Base-by-base conservation (phyloP, 2,329 filamentous ascomycete genomes). In the Fusarium proliferatum region DNA sequence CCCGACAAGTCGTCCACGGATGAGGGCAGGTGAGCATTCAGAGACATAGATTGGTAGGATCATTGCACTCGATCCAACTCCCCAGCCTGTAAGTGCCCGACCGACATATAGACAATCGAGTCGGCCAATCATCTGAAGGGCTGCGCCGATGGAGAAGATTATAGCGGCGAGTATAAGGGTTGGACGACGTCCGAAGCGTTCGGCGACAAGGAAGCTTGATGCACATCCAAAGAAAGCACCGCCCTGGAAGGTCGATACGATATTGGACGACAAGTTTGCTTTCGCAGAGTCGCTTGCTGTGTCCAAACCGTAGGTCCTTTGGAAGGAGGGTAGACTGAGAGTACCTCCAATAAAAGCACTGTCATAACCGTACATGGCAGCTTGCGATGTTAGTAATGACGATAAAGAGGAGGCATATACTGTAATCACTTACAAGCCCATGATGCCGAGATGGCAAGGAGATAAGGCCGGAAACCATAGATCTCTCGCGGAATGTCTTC, bases 341-440 rank as follows among this genome's bases (percentile, higher is more conserved):
- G 30, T 26, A 10, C n/a, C 48, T 9, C 30, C 48, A 4, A 36
- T 52, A 6, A 52, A 52, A 2, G 48, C 30, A 16, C 48, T 51
- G 30, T 36, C 48, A 9, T 52, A 36, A 1, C 48, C 48, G 3
- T 52, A 51, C n/a, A 52, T 52, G 0, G 48, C 30, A 19, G 48
- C 48, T 51, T 17, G 2, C 5, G 10, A 10, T 23, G 16, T 51
- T 3, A 34, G 30, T 6, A 13, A 6, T 17, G 21, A 2, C 3
- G 3, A 23, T 34, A 0, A 10, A 23, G n/a, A 9, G 9, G 7
- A 7, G 9, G 21, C 3, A 9, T 1, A 9, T 17, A 13, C 21
- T n/a, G 15, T 3, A 9, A 3, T 7, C 12, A 13, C 30, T n/a
- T 6, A 52, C 48, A 52, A 3, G 48, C 48, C n/a, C 48, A 36